Conservation (phyloP, 768 basidiomycete species). For the Leucocoprinus leucothites region DNA sequence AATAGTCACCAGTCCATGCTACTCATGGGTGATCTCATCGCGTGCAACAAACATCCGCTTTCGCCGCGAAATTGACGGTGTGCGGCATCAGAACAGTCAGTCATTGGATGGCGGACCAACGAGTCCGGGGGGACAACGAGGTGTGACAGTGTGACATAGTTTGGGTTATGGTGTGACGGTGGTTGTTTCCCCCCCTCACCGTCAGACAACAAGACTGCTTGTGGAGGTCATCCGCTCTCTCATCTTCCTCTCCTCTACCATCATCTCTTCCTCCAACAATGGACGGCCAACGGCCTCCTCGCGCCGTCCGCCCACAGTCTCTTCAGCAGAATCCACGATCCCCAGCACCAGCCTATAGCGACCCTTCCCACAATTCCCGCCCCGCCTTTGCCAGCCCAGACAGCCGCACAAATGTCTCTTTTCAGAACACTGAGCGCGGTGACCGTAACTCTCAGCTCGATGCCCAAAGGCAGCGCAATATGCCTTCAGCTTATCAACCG, state of each 20-base stretch:
- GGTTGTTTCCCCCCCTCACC: constrained; percentile 17
- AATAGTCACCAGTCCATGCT: background rate
- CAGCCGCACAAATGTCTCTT: constrained; percentile 54
- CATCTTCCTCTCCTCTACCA: constrained; percentile 12
- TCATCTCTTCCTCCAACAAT: constrained; percentile 13
- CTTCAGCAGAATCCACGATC: constrained; percentile 32
- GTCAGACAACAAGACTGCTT: constrained; percentile 17
- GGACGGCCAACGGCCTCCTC: constrained; percentile 50
- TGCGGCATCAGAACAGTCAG: too few species aligned
- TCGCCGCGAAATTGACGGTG: background rate
- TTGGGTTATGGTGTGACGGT: constrained; percentile 3
- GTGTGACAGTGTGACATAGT: constrained; percentile 10
- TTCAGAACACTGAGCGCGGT: constrained; percentile 66
- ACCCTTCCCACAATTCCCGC: constrained; percentile 24
- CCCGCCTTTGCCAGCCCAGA: constrained; percentile 30
- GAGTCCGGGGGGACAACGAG: constrained; percentile 16
- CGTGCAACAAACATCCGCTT: too few species aligned
- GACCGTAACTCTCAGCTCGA: constrained; percentile 62
- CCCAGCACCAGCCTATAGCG: constrained; percentile 36
- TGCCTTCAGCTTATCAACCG: constrained; percentile 44
- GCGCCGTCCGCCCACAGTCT: constrained; percentile 45
- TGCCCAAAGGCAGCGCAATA: constrained; percentile 44
- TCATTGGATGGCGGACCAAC: background rate
- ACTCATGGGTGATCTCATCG: constrained; percentile 1
- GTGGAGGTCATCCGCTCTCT: constrained; percentile 14